Evolutionary conservation across 768 basidiomycete species (phyloP).

Genomic region (Collybiopsis luxurians): DNA sequence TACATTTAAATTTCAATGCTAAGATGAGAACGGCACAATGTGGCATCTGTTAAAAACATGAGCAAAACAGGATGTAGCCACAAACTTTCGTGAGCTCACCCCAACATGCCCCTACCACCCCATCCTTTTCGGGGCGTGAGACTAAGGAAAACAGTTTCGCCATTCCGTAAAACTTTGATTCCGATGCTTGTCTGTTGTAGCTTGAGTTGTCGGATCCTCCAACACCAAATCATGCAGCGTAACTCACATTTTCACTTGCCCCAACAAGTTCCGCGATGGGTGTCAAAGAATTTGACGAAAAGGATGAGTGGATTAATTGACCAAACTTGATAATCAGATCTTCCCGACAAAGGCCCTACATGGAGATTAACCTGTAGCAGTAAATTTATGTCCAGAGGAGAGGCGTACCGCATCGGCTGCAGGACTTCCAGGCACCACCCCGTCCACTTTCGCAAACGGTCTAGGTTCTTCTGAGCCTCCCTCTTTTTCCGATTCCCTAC

Average conservation of each 20-base stretch:
- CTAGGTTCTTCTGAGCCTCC: constrained; percentile 17
- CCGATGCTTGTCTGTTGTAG: constrained; percentile 50
- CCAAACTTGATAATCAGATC: constrained; percentile 80
- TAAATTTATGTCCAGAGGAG: neutral
- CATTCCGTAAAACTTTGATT: constrained; percentile 56
- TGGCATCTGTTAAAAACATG: constrained; percentile 45
- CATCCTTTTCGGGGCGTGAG: constrained; percentile 73
- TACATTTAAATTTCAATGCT: neutral
- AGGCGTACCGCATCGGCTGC: constrained; percentile 71
- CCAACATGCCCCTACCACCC: constrained; percentile 86
- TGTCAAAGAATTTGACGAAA: constrained; percentile 54
- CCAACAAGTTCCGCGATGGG: constrained; percentile 73
- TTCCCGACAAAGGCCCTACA: constrained; percentile 62
- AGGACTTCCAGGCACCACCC: constrained; percentile 77
- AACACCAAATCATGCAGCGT: too few species aligned
- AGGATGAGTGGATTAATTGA: constrained; percentile 49
- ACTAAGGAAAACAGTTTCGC: constrained; percentile 43
- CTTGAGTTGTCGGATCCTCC: neutral
- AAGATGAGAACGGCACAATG: constrained; percentile 48
- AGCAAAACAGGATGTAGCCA: constrained; percentile 2
- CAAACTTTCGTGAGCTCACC: constrained; percentile 43
- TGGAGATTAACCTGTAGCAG: constrained; percentile 5
- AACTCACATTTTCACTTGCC: constrained; percentile 74
- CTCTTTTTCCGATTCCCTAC: neutral
- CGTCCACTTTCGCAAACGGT: constrained; percentile 76